Evolutionary conservation across 257 asterid species (phyloP).

Genomic region (Striga asiatica): DNA sequence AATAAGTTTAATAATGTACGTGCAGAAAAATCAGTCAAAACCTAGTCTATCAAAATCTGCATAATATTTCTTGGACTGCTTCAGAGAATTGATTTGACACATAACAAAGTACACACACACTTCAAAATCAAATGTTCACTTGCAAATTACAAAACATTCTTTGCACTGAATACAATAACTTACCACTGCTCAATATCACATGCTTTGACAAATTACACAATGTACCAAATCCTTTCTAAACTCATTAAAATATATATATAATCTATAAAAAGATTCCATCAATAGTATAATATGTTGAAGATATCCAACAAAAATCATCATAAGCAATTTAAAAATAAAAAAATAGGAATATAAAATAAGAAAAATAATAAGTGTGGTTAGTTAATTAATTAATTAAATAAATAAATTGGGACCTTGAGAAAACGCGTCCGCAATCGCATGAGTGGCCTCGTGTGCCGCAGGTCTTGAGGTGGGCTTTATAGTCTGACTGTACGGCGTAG

Average conservation of each 20-base stretch:
- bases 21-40: conserved; percentile 16
- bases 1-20: neutral
- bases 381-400: neutral
- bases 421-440: conserved; percentile 65
- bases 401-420: conserved; percentile 26
- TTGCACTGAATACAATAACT: conserved; percentile 34
- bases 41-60: conserved; percentile 23
- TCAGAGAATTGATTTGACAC: too few relatives aligned
- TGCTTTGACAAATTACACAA: too few relatives aligned
- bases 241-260: too few relatives aligned
- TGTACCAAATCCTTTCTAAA: too few relatives aligned
- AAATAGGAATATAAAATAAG: too few relatives aligned
- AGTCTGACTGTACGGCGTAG: conserved; percentile 65
- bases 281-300: too few relatives aligned
- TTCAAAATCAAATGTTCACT: neutral
- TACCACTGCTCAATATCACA: too few relatives aligned
- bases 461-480: conserved; percentile 60
- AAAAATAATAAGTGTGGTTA: too few relatives aligned
- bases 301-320: too few relatives aligned
- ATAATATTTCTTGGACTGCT: too few relatives aligned
- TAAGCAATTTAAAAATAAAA: too few relatives aligned
- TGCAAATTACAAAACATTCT: neutral
- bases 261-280: conserved; percentile 11
- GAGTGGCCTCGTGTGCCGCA: conserved; percentile 72
- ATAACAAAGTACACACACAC: conserved; percentile 15